Percentiles rank a stretch among this genome's conserved stretches.
Evolutionary conservation across 371 early-diverging fungal genomes (phyloP).

Genomic region (Chytridiales sp.): DNA sequence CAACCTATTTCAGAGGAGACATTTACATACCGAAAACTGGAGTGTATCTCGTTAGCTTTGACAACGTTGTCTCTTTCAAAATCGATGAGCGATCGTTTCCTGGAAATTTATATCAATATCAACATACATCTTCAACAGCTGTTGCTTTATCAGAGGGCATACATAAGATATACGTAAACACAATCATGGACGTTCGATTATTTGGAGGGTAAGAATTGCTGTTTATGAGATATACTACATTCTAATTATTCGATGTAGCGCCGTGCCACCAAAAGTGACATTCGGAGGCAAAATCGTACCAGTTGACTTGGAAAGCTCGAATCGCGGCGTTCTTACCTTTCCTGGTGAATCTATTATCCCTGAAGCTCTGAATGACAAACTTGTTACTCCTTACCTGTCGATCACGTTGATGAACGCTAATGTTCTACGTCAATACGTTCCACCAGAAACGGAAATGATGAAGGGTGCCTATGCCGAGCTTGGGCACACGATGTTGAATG

Average conservation of each 20-base stretch:
- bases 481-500: background rate
- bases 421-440: conserved; percentile 2
- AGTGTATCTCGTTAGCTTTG: conserved; percentile 35
- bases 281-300: conserved; percentile 36
- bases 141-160: conserved; percentile 40
- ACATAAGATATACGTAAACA: conserved; percentile 55
- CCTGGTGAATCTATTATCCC: conserved; percentile 41
- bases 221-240: conserved; percentile 1
- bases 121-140: conserved; percentile 32
- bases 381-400: conserved; percentile 38
- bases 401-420: conserved; percentile 44
- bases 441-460: background rate
- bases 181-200: conserved; percentile 64
- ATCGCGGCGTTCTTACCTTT: conserved; percentile 28
- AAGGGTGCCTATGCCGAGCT: background rate
- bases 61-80: conserved; percentile 37
- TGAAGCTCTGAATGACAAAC: conserved; percentile 36
- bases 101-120: conserved; percentile 46
- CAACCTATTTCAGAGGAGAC: conserved; percentile 38
- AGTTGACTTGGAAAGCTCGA: conserved; percentile 33
- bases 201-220: conserved; percentile 53
- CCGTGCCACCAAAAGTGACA: conserved; percentile 46
- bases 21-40: conserved; percentile 36
- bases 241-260: conserved; percentile 4
- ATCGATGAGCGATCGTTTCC: conserved; percentile 41